Conservation (phyloP, 73 alveolate species). For the Stentor roeselii region DNA sequence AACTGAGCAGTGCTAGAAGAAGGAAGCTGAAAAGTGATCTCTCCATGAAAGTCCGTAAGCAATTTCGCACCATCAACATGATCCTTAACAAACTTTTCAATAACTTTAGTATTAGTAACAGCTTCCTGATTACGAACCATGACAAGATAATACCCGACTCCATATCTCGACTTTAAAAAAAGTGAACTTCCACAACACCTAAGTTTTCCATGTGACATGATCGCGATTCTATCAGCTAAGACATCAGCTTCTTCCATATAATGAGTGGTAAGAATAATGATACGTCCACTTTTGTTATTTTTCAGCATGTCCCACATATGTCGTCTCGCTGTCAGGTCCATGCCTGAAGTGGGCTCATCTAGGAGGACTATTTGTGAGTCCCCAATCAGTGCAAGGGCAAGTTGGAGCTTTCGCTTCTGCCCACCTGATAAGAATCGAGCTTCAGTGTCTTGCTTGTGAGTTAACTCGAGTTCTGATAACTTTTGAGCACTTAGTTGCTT, state of each 20-base stretch:
- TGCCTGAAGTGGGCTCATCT: slow-evolving; percentile 98
- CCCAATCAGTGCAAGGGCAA: slow-evolving; percentile 96
- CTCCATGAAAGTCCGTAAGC: slow-evolving; percentile 54
- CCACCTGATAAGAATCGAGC: slow-evolving; percentile 94
- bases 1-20: slow-evolving; percentile 49
- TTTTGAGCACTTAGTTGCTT: slow-evolving; percentile 63
- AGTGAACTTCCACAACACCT: slow-evolving; percentile 60
- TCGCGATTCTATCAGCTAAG: slow-evolving; percentile 77
- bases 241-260: slow-evolving; percentile 77
- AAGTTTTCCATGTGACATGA: slow-evolving; percentile 69
- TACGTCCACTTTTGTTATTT: slow-evolving; percentile 73
- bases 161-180: slow-evolving; percentile 53
- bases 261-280: slow-evolving; percentile 76
- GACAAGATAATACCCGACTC: slow-evolving; percentile 77
- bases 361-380: slow-evolving; percentile 83
- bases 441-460: slow-evolving; percentile 51
- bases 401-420: slow-evolving; percentile 88
- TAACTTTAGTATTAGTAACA: slow-evolving; percentile 6
- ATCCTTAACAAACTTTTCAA: not conserved
- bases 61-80: slow-evolving; percentile 23
- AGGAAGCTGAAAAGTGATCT: slow-evolving; percentile 66
- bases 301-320: slow-evolving; percentile 95
- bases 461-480: slow-evolving; percentile 81
- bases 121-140: slow-evolving; percentile 44
- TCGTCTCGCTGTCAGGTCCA: slow-evolving; percentile 94